Conservation (phyloP, 2,329 filamentous ascomycete species). For the Botrytis pseudocinerea region DNA sequence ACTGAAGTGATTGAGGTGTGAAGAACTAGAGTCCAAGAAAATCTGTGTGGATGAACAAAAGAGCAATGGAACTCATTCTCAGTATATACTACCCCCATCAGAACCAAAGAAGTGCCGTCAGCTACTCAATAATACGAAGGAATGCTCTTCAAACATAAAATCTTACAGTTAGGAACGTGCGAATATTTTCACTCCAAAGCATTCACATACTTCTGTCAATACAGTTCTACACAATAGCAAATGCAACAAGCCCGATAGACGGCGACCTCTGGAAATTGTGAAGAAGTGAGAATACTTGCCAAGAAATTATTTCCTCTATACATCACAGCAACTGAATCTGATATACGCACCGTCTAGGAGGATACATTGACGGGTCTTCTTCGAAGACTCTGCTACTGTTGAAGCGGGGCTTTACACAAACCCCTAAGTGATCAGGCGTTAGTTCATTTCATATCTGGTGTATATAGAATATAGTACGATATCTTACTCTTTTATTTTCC, state of each 20-base stretch:
- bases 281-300: background rate
- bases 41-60: background rate
- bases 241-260: background rate
- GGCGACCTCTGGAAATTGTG: background rate
- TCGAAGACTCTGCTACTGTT: background rate
- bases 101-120: background rate
- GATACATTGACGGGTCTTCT: background rate
- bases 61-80: background rate
- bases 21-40: background rate
- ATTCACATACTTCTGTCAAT: no score
- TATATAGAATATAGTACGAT: background rate
- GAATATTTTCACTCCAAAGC: fast-evolving
- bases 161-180: background rate
- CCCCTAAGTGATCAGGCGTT: background rate
- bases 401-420: background rate
- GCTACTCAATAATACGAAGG: background rate
- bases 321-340: background rate
- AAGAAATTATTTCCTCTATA: background rate
- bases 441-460: background rate
- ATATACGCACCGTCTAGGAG: background rate
- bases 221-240: background rate
- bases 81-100: background rate
- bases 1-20: background rate
- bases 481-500: background rate
- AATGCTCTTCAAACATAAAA: background rate